phyloP scores from a whole-genome alignment of 73 alveolate genomes.

The Paramecium octaurelia region DNA sequence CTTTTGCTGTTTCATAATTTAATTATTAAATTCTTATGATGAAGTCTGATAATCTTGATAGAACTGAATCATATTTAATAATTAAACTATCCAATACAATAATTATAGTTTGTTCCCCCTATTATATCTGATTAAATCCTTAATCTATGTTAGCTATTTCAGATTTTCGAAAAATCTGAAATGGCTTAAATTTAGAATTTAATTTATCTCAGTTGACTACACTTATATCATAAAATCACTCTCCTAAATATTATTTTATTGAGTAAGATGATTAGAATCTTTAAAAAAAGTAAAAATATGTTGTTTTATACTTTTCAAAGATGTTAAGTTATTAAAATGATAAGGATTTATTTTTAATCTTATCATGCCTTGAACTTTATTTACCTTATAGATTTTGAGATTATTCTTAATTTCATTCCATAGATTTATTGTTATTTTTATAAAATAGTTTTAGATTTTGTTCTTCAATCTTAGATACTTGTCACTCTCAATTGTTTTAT shows the following conservation, averaged over 20 bases:
- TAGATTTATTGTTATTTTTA: neutral
- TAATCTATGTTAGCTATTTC: no score
- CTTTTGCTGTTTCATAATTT: neutral
- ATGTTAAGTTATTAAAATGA: no score
- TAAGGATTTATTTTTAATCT: no score
- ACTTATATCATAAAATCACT: neutral
- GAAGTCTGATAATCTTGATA: neutral
- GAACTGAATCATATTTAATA: neutral
- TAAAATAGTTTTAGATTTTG: neutral
- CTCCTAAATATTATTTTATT: no score
- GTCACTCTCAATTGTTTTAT: neutral
- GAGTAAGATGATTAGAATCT: no score
- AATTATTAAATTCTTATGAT: neutral
- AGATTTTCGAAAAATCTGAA: no score
- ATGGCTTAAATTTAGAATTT: neutral
- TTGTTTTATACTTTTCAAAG: no score
- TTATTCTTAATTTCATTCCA: neutral
- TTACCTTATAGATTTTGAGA: neutral
- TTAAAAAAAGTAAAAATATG: no score
- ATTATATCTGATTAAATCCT: neutral
- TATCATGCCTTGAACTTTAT: neutral
- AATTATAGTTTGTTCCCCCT: neutral
- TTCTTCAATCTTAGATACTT: slow-evolving; percentile 8
- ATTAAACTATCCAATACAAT: neutral
- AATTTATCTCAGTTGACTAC: no score